Base-by-base conservation (phyloP, 805 yeast genomes). In the Ogataea chonburiensis region DNA sequence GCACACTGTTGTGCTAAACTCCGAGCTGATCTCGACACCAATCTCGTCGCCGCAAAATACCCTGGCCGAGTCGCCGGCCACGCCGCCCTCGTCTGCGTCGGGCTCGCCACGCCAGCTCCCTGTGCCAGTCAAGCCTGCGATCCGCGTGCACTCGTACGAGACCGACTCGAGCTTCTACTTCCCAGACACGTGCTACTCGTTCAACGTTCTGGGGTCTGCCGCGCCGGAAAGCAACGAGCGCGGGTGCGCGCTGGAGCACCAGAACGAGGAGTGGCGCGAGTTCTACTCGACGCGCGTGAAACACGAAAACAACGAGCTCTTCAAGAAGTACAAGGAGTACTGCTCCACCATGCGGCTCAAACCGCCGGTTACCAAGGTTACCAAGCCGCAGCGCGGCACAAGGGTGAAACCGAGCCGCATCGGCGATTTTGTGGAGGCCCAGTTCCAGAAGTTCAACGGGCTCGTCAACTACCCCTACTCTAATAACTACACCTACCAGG, bases 381-480 rank as follows among this genome's bases (percentile, higher is more conserved):
- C 44, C 31, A 37, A 42, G 26, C 33, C 46, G 29, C 36, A 18
- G 8, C 26, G 34, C 29, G 33, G 18, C 13, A n/a, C n/a, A n/a
- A n/a, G n/a, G n/a, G 29, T 12, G 15, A 36, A 32, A 17, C 10
- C 51, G 5, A 46, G 55, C 9, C 46, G 47, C 21, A 23, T 58
- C 5, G 41, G 58, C 5, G 37, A 40, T 4, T 52, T 53, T 23
- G 48, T 59, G 17, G 56, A 53, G 24, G 40, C 41, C 22, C 58
- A 53, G 29, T 50, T 46, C 40, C 32, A 30, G 19, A 43, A 45
- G 16, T 47, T 43, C 35, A 44, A 52, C 28, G 56, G 58, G 3
- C 40, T 61, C 17, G 53, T 58, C 7, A 69, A 73, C 50, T 74
- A 71, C 49, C 80, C 80, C 4, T 74, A 68, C 53, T 73, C 73